Conservation (phyloP, 345 rosid species). For the Trapa incisa region DNA sequence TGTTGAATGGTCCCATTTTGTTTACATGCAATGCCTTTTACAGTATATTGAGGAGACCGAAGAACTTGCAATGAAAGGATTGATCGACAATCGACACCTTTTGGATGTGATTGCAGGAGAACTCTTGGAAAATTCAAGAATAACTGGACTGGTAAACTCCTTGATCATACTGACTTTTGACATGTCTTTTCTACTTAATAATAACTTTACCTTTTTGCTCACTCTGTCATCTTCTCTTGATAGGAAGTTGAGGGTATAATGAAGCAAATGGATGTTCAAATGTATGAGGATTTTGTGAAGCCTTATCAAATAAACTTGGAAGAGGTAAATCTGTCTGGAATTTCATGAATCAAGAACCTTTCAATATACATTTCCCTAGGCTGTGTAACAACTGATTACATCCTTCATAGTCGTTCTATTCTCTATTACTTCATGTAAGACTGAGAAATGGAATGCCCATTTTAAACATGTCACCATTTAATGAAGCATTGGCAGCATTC, state of each 20-base stretch:
- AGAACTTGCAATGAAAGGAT: constrained; percentile 80
- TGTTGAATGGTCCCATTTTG: neutral
- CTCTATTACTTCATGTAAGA: neutral
- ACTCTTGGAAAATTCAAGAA: constrained; percentile 64
- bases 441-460: neutral
- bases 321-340: constrained; percentile 30
- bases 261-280: constrained; percentile 47
- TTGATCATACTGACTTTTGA: neutral
- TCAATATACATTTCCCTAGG: neutral
- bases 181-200: neutral
- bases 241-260: constrained; percentile 78
- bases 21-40: constrained; percentile 17
- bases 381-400: neutral
- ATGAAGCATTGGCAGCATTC: too few relatives aligned
- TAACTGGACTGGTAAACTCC: constrained; percentile 73
- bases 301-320: constrained; percentile 64
- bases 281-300: constrained; percentile 84
- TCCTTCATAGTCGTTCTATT: neutral
- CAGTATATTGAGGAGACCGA: constrained; percentile 92
- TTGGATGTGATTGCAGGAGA: constrained; percentile 59
- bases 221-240: neutral
- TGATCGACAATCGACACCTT: constrained; percentile 55
- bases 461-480: neutral
- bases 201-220: neutral
- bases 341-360: neutral